phyloP scores from a whole-genome alignment of 495 filamentous ascomycete species.

The Sphaerosporella brunnea region DNA sequence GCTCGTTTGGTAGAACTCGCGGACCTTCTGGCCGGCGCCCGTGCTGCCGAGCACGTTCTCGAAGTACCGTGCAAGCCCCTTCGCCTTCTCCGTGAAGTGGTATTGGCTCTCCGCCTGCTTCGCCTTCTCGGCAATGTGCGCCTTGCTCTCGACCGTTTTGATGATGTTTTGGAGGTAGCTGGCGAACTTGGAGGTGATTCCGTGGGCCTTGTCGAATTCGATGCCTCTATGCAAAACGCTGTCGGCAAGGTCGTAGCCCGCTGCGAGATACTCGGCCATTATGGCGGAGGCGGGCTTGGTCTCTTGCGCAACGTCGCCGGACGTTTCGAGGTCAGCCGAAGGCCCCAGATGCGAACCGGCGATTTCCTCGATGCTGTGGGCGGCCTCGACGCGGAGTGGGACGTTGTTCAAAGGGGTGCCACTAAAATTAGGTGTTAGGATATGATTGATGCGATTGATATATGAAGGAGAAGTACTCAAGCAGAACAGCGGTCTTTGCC shows the following conservation, averaged over 20 bases:
- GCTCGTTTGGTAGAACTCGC: slow-evolving; percentile 63
- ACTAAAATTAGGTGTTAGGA: too few species aligned
- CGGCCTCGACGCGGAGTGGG: slow-evolving; percentile 57
- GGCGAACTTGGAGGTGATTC: slow-evolving; percentile 61
- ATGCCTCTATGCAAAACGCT: slow-evolving; percentile 69
- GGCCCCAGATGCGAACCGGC: slow-evolving; percentile 34
- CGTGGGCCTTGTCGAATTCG: slow-evolving; percentile 76
- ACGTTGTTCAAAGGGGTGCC: slow-evolving; percentile 76
- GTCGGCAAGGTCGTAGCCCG: slow-evolving; percentile 80
- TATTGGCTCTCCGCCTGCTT: slow-evolving; percentile 31
- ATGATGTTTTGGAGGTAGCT: slow-evolving; percentile 36
- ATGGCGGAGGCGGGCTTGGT: slow-evolving; percentile 90
- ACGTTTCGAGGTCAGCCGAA: slow-evolving; percentile 13
- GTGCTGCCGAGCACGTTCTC: slow-evolving; percentile 74
- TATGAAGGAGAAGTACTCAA: too few species aligned
- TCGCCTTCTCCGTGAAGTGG: slow-evolving; percentile 30
- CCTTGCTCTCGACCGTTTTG: slow-evolving; percentile 58
- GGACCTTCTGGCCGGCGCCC: slow-evolving; percentile 70
- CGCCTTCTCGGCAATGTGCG: slow-evolving; percentile 32
- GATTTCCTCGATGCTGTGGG: slow-evolving; percentile 45
- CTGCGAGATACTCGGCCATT: slow-evolving; percentile 83
- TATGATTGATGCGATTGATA: too few species aligned
- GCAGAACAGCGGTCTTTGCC: slow-evolving; percentile 81
- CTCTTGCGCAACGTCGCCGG: slow-evolving; percentile 48
- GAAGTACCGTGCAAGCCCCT: slow-evolving; percentile 60